Evolutionary conservation across 345 rosid genomes (phyloP), one percentile per base, ranked within the genome.

Genomic region (Leavenworthia alabamica): DNA sequence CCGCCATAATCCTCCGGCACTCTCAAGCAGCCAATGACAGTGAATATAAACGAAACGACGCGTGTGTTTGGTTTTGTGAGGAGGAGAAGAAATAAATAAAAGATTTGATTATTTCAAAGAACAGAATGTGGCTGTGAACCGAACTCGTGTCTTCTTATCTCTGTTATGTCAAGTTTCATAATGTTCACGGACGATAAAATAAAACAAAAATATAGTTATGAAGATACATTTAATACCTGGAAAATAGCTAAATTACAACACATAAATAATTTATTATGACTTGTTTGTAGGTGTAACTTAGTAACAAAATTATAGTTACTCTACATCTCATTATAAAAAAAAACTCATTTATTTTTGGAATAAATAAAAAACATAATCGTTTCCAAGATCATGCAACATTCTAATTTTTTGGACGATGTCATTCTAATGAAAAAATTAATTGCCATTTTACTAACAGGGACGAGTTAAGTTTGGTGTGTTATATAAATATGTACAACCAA

Each of bases 111-210:
- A 22, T 23, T 55, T 36, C 32, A 6, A 35, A 29, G 28, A 41
- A 17, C 19, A 68, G 32, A 4, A 33, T 69, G 73, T 69, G 73
- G 62, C 27, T 69, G 51, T 43, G 53, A 69, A 52, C 2, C 54
- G 6, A 33, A 15, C 3, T 42, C 73, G 73, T 68, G 67, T 39
- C 73, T 45, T 46, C 3, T 56, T 66, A n/a, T n/a, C 11, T 26
- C 39, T 27, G 7, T 15, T 40, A 1, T 19, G 5, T 3, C 28
- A 29, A 31, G 10, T 29, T 42, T 42, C 32, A 19, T 20, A 20
- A 17, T 40, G 10, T 49, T 48, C 0, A 14, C 12, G 56, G 53
- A 67, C 66, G 11, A 11, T 7, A 10, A 40, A n/a, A 48, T 8
- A 11, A 3, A 5, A n/a, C n/a, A n/a, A n/a, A 32, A 22, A 16